These are phyloP conservation scores for Curvularia spicifera DNA, from an alignment of 2,329 filamentous ascomycete genomes.

Conservation along the genomic window DNA sequence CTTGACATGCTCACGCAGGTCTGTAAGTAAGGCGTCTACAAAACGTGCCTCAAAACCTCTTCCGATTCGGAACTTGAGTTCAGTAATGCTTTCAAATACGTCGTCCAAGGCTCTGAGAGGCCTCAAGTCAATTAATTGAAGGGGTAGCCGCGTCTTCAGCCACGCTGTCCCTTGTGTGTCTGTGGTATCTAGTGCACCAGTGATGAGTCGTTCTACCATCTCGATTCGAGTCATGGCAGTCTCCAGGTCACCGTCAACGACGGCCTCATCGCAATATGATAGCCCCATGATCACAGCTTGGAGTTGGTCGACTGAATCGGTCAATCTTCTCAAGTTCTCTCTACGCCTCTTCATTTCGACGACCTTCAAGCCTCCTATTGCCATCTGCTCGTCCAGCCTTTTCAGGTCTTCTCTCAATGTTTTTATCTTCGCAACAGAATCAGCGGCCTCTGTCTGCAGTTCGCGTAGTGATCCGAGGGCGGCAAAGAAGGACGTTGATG, in stretches of 20 bases:
- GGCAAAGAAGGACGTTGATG: conserved; percentile 95
- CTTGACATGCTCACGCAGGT: conserved; percentile 81
- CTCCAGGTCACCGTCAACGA: conserved; percentile 84
- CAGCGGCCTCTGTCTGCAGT: conserved; percentile 87
- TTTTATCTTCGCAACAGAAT: conserved; percentile 88
- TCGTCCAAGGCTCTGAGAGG: conserved; percentile 80
- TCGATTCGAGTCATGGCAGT: conserved; percentile 80
- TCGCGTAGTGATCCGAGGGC: conserved; percentile 89
- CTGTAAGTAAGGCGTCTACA: conserved; percentile 75
- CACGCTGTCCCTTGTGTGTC: conserved; percentile 40
- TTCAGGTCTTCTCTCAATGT: conserved; percentile 78
- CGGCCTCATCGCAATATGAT: conserved; percentile 75
- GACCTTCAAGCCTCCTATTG: conserved; percentile 81
- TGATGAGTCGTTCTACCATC: conserved; percentile 77
- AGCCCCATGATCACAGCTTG: conserved; percentile 78
- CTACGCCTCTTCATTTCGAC: conserved; percentile 80
- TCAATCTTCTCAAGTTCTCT: conserved; percentile 83
- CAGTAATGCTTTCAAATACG: conserved; percentile 76
- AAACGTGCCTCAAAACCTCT: conserved; percentile 86
- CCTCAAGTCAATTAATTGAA: conserved; percentile 70
- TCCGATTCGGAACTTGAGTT: conserved; percentile 80
- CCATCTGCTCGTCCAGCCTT: conserved; percentile 85
- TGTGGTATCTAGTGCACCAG: conserved; percentile 66
- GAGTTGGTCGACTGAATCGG: conserved; percentile 82
- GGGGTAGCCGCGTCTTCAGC: conserved; percentile 45